Evolutionary conservation across 768 basidiomycete genomes (phyloP).

Genomic region (Boletus tomentosulus): DNA sequence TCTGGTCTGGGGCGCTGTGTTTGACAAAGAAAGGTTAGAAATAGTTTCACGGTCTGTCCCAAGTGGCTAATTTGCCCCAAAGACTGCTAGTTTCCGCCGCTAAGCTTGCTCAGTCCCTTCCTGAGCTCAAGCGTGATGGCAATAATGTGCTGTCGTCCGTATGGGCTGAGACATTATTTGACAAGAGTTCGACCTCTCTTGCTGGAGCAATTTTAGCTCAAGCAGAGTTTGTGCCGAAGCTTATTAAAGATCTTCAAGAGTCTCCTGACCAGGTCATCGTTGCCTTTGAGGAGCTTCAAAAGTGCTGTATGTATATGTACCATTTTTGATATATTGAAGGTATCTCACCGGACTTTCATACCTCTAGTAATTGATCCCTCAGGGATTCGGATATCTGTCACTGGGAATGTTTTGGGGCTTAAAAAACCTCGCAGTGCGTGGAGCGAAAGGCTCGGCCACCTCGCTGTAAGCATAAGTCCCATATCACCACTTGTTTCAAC

Average conservation of each 20-base stretch:
- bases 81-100: constrained; percentile 83
- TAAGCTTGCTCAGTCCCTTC: constrained; percentile 86
- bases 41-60: background rate
- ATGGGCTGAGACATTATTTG: constrained; percentile 61
- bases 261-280: constrained; percentile 66
- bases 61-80: constrained; percentile 4
- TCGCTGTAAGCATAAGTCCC: constrained; percentile 49
- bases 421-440: constrained; percentile 70
- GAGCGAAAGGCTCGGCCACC: constrained; percentile 61
- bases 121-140: constrained; percentile 89
- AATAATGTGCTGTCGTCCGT: constrained; percentile 72
- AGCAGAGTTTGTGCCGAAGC: constrained; percentile 73
- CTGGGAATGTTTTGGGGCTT: constrained; percentile 77
- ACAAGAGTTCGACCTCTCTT: constrained; percentile 65
- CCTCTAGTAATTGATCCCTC: constrained; percentile 73
- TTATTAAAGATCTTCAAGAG: constrained; percentile 68
- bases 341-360: background rate
- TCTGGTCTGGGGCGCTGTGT: constrained; percentile 68
- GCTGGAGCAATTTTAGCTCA: constrained; percentile 67
- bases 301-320: constrained; percentile 46
- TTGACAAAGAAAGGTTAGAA: constrained; percentile 71
- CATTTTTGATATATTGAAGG: background rate
- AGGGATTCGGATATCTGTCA: constrained; percentile 82
- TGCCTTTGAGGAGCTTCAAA: constrained; percentile 72
- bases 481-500: background rate